Base-by-base conservation (phyloP, 192 early-diverging fungal genomes). In the Cetraspora pellucida region DNA sequence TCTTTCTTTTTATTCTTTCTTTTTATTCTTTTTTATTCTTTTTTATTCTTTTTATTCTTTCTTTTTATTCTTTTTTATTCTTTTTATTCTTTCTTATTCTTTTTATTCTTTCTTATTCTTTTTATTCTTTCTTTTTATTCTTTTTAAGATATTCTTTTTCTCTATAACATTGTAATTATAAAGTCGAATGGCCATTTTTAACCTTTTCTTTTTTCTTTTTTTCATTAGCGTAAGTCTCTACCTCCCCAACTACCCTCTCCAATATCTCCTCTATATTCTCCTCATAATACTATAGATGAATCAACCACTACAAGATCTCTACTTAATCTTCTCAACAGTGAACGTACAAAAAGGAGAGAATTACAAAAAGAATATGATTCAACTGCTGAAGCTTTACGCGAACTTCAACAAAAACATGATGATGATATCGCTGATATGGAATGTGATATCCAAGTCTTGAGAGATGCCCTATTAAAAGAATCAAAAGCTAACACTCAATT, bases 301-400 rank as follows among this genome's bases (percentile, higher is more conserved):
- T 16, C 25, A 23, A 10, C 14, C 30, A 76, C 59, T 19, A 76
- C 61, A 4, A 76, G 57, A 65, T 66, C 61, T 11, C 25, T 76
- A 16, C 63, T 76, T 46, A 65, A 76, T 9, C 47, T 66, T 31
- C 61, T 76, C 6, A 55, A 65, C 31, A 76, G 52, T 31, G 74
- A 76, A 65, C 74, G 74, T 65, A 46, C 17, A 37, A 76, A 76
- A 76, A 27, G 74, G 19, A 19, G 25, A 37, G 58, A 63, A 37
- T 16, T 76, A 49, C 74, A 76, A 76, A 65, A 64, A 14, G 28
- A 2, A 16, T 54, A 76, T 37, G 74, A 76, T 31, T 21, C 30
- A 46, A 63, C 73, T 0, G 37, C 23, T 0, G 58, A 74, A 74
- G 11, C 58, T 0, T 49, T 58, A 43, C 44, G 28, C 17, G 74